A percentile compares a stretch with the other conserved stretches of the same genome.
Evolutionary conservation across 1,139 yeast species (phyloP).

Genomic region (Diutina mesorugosa): DNA sequence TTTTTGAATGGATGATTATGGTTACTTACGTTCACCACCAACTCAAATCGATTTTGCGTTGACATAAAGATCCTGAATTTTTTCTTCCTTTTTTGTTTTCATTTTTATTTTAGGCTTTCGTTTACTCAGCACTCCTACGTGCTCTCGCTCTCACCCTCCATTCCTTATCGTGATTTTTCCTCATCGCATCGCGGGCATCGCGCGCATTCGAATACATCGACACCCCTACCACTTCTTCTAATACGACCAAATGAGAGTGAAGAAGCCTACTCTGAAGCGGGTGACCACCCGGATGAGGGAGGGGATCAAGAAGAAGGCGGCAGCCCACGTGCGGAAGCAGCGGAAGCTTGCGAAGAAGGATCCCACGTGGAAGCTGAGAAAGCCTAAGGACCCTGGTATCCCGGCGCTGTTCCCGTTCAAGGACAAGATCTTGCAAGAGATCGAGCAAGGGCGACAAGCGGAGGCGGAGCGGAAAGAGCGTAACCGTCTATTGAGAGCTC

Average conservation of each 20-base stretch:
- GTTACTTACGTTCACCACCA: too few species aligned
- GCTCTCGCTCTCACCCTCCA: background rate
- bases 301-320: constrained; percentile 91
- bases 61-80: too few species aligned
- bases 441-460: constrained; percentile 56
- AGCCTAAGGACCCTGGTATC: constrained; percentile 82
- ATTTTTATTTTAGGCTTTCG: too few species aligned
- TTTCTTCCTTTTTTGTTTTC: too few species aligned
- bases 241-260: constrained; percentile 26
- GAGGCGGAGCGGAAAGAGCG: constrained; percentile 51
- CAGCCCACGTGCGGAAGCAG: constrained; percentile 83
- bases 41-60: too few species aligned
- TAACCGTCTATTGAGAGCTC: constrained; percentile 31
- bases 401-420: constrained; percentile 93
- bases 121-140: too few species aligned
- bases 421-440: constrained; percentile 66
- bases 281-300: constrained; percentile 86
- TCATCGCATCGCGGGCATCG: background rate
- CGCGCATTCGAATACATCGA: background rate
- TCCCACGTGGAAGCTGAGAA: constrained; percentile 82
- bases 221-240: background rate
- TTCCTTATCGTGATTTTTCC: background rate
- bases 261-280: constrained; percentile 74
- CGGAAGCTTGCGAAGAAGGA: constrained; percentile 75
- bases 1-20: too few species aligned